These are phyloP conservation scores for Aureobasidium musti DNA, from an alignment of 2,329 filamentous ascomycete genomes.

Conservation along the genomic window DNA sequence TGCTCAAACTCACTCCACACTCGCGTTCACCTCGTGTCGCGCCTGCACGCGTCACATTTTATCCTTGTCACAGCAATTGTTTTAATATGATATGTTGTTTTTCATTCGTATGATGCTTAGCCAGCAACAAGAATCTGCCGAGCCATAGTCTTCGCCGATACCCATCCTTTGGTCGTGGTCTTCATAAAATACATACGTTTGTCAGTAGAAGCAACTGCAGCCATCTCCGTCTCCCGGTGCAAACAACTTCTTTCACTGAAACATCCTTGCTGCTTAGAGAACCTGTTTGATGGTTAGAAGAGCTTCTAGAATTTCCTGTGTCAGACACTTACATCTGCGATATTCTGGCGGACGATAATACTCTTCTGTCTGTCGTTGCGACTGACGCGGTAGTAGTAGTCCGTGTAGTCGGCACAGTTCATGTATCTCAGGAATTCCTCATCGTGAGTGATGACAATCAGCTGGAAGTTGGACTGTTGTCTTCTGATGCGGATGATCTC, in stretches of 20 bases:
- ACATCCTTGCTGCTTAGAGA: slow-evolving; percentile 7
- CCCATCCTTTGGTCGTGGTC: background rate
- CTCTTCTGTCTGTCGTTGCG: slow-evolving; percentile 85
- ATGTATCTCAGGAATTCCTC: slow-evolving; percentile 93
- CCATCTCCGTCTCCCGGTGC: background rate
- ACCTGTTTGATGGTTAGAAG: background rate
- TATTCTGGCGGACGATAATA: slow-evolving; percentile 67
- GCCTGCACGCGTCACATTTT: background rate
- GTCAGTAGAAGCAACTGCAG: background rate
- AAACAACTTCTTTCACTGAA: background rate
- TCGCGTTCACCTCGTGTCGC: background rate
- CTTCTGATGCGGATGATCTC: slow-evolving; percentile 82
- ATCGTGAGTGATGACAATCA: slow-evolving; percentile 98
- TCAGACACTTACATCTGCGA: slow-evolving; percentile 42
- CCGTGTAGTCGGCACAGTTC: slow-evolving; percentile 90
- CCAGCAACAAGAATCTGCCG: background rate
- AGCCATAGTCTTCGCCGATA: background rate
- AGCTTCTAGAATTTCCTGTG: background rate
- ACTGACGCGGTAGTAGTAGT: slow-evolving; percentile 85
- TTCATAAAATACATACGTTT: background rate
- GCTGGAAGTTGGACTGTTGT: slow-evolving; percentile 91
- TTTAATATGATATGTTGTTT: background rate
- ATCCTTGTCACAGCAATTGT: background rate
- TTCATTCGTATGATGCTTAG: background rate
- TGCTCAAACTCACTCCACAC: slow-evolving; percentile 1